Percentiles rank a stretch among this genome's conserved stretches.
Conservation (phyloP, 805 yeast genomes). For the Saturnispora besseyi region DNA sequence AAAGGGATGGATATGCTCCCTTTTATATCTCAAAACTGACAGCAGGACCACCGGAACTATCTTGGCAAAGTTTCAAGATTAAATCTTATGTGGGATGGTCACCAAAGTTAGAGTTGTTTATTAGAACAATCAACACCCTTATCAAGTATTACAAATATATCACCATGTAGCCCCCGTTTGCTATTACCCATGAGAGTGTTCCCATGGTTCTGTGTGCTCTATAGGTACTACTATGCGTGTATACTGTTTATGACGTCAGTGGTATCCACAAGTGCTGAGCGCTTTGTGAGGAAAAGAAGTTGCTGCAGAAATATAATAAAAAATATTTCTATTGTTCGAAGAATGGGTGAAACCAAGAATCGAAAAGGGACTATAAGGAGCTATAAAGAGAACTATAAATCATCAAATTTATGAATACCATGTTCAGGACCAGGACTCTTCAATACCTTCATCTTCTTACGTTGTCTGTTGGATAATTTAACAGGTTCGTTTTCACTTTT, state of each 20-base stretch:
- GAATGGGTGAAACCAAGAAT: not conserved
- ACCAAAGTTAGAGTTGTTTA: too few relatives aligned
- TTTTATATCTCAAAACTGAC: too few relatives aligned
- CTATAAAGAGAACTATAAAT: constrained; percentile 13
- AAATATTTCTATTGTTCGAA: not conserved
- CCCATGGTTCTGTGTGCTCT: too few relatives aligned
- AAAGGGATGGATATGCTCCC: too few relatives aligned
- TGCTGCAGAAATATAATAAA: not conserved
- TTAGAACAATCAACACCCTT: too few relatives aligned
- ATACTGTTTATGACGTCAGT: not conserved
- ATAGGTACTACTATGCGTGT: too few relatives aligned
- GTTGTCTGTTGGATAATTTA: constrained; percentile 16
- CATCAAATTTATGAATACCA: constrained; percentile 60
- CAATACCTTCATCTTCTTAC: constrained; percentile 30
- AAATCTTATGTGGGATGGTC: too few relatives aligned
- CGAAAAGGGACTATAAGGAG: not conserved
- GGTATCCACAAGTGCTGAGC: not conserved
- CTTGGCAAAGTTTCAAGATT: too few relatives aligned
- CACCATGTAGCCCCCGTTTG: not conserved
- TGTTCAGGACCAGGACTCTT: constrained; percentile 48
- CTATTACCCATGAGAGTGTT: too few relatives aligned
- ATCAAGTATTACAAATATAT: not conserved
- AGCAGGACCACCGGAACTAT: too few relatives aligned
- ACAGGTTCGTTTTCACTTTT: constrained; percentile 13
- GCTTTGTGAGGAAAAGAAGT: not conserved